A percentile compares a stretch with the other conserved stretches of the same genome.
Evolutionary conservation across 2,329 filamentous ascomycete species (phyloP).

Genomic region (Pseudogymnoascus sp.): DNA sequence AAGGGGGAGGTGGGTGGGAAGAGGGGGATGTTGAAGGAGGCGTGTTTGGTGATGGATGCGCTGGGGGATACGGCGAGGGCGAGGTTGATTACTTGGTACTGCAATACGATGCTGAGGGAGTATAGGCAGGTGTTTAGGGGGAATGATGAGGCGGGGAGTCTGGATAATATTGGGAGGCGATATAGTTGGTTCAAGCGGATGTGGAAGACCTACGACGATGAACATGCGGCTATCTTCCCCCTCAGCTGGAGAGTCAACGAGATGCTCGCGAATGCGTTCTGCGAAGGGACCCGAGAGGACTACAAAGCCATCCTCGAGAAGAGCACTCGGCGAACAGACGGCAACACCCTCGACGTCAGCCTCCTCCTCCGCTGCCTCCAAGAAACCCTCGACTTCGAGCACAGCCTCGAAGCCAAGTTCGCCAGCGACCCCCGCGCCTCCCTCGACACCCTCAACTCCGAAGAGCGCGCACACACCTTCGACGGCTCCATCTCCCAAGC

Average conservation of each 20-base stretch:
- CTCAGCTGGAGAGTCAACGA: constrained; percentile 84
- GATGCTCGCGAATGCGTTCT: constrained; percentile 83
- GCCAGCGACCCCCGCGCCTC: constrained; percentile 66
- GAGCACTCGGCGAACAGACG: constrained; percentile 72
- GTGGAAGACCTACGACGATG: constrained; percentile 91
- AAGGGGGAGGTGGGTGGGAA: constrained; percentile 73
- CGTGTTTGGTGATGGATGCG: constrained; percentile 90
- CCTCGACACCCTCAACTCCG: constrained; percentile 80
- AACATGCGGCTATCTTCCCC: constrained; percentile 85
- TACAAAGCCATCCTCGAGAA: constrained; percentile 88
- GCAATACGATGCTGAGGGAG: constrained; percentile 92
- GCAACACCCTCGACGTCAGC: constrained; percentile 80
- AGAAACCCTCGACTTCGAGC: constrained; percentile 95
- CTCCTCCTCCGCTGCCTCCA: constrained; percentile 82
- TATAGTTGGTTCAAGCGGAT: constrained; percentile 97
- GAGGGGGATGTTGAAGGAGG: constrained; percentile 69
- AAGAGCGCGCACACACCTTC: constrained; percentile 69
- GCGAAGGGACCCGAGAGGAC: constrained; percentile 90
- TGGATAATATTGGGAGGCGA: constrained; percentile 92
- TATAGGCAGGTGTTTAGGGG: constrained; percentile 94
- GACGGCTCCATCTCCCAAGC: constrained; percentile 90
- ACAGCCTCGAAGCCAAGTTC: constrained; percentile 80
- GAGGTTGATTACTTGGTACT: constrained; percentile 89
- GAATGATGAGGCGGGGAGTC: constrained; percentile 89
- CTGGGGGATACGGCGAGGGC: constrained; percentile 79